These are phyloP conservation scores for Kingdonia uniflora DNA, from an alignment of 164 flowering plant genomes.

Conservation along the genomic window DNA sequence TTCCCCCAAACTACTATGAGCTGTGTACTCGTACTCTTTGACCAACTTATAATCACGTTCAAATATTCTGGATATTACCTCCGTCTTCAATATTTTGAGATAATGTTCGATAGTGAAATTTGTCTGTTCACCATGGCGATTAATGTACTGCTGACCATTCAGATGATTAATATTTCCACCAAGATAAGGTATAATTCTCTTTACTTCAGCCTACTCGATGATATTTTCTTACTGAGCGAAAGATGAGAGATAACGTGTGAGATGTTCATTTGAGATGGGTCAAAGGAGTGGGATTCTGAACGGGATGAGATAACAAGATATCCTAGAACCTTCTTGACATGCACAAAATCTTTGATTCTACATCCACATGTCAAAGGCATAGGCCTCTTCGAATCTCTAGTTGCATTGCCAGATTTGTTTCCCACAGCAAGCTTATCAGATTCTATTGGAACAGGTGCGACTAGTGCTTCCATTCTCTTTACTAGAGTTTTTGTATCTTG, in stretches of 20 bases:
- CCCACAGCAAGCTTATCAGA: slow-evolving; percentile 38
- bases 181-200: slow-evolving; percentile 60
- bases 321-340: too few species aligned
- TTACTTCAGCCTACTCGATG: slow-evolving; percentile 48
- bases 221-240: slow-evolving; percentile 66
- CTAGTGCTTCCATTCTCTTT: slow-evolving; percentile 71
- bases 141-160: slow-evolving; percentile 55
- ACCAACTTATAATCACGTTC: slow-evolving; percentile 30
- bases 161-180: slow-evolving; percentile 65
- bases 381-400: too few species aligned
- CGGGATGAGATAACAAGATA: slow-evolving; percentile 85
- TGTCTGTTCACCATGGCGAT: too few species aligned
- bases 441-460: slow-evolving; percentile 53
- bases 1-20: too few species aligned
- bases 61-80: slow-evolving; percentile 44
- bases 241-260: too few species aligned
- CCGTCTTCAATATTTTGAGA: slow-evolving; percentile 84
- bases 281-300: too few species aligned
- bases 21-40: slow-evolving; percentile 92
- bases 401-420: too few species aligned
- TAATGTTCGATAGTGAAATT: slow-evolving; percentile 82
- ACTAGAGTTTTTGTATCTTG: slow-evolving; percentile 87
- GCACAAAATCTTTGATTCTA: slow-evolving; percentile 87
- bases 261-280: too few species aligned
- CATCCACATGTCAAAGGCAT: slow-evolving; percentile 82